phyloP scores from a whole-genome alignment of 2,329 filamentous ascomycete species.

The Alternaria incomplexa region DNA sequence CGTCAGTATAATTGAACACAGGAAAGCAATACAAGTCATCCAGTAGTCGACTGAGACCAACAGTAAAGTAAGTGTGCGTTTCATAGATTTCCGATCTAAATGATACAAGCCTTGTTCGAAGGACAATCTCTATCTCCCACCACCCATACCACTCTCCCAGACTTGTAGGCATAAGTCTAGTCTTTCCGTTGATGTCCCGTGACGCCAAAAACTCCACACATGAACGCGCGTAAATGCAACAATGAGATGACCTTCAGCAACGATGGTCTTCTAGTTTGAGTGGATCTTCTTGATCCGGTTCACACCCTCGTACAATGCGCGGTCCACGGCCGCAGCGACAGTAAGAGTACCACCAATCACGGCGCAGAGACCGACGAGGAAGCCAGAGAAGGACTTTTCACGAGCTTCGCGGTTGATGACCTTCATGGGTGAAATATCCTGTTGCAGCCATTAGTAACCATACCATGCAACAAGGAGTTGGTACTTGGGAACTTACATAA shows the following conservation, averaged over 20 bases:
- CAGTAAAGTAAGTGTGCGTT: not conserved
- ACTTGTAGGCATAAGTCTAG: not conserved
- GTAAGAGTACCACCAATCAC: constrained; percentile 94
- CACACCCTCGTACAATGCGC: constrained; percentile 87
- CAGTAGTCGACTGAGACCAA: not conserved
- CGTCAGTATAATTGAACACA: not conserved
- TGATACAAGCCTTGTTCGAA: constrained; percentile 1
- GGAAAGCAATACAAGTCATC: not conserved
- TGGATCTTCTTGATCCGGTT: constrained; percentile 87
- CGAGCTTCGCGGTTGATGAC: constrained; percentile 95
- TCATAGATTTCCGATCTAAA: not conserved
- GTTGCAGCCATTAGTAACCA: constrained; percentile 14
- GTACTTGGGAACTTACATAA: constrained; percentile 70
- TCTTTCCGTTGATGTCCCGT: not conserved
- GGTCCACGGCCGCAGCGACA: constrained; percentile 90
- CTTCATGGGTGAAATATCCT: constrained; percentile 99
- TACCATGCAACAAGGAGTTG: not conserved
- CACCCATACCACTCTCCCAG: not conserved
- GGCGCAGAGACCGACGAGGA: constrained; percentile 92
- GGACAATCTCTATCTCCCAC: not conserved
- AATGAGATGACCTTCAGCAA: not conserved
- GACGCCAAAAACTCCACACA: constrained; percentile 10
- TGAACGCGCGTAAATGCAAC: constrained; percentile 6
- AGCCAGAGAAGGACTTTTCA: constrained; percentile 86
- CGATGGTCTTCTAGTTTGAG: constrained; percentile 52